Evolutionary conservation across 768 basidiomycete species (phyloP), one percentile per base, ranked within the genome.

Genomic region (Russula virescens): DNA sequence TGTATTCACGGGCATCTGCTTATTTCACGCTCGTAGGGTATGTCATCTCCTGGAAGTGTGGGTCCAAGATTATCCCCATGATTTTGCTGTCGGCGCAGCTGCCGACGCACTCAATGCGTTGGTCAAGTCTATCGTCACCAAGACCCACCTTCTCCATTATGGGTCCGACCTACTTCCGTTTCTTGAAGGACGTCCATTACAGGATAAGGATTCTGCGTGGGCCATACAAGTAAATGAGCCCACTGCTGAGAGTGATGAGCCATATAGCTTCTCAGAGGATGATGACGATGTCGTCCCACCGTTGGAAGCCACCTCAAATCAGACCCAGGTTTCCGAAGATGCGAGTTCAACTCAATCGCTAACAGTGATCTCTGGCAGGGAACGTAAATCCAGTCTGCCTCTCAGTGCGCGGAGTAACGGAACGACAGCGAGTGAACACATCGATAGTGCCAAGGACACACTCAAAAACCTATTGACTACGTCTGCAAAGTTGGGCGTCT

Each of bases 81-180:
- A 94, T 69, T 94, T 94, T 69, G 85, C 87, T 28, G 89, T 90
- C 16, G 81, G 81, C 21, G 87, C 86, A 3, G 86, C 91, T 13
- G 78, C 81, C 5, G 85, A 87, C 21, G 89, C 90, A 2, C 78
- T 94, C 28, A 79, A 77, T 42, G 90, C 89, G 11, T 77, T 94
- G 47, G 83, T 92, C 69, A 89, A 86, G 68, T 90, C 88, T 0
- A 87, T 92, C 66, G 78, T 88, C 10, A 82, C 84, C 54, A 90
- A 92, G 72, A 87, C 87, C 0, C 86, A 92, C 70, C 83, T 92
- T 23, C 78, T 91, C 16, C 91, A 93, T 71, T 94, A 94, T 66
- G 91, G 88, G 42, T 85, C 88, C 16, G 88, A 91, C 68, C 84
- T 94, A 68, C 79, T 91, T 11, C 89, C 89, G 1, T 93, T 94